Percentiles rank a stretch among this genome's conserved stretches.
Evolutionary conservation across 108 stramenopile genomes (phyloP).

Genomic region (Fragilariopsis cylindrus): DNA sequence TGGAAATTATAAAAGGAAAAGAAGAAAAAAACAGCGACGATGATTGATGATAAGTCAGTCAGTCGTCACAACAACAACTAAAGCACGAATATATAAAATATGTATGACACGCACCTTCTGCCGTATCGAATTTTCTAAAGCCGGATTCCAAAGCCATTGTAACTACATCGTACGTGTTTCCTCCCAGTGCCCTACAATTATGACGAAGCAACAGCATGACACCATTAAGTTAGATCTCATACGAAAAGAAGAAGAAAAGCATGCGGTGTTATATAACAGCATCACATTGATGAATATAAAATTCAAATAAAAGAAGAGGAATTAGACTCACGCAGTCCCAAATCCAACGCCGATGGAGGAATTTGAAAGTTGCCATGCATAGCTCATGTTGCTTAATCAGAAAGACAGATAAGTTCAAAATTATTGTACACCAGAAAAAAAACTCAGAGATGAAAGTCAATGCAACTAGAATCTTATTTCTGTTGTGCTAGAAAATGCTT

Average conservation of each 20-base stretch:
- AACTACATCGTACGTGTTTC: slow-evolving; percentile 31
- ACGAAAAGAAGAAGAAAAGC: neutral
- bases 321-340: slow-evolving; percentile 37
- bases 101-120: slow-evolving; percentile 21
- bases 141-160: slow-evolving; percentile 45
- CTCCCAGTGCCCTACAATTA: slow-evolving; percentile 29
- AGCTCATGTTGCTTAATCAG: too few species aligned
- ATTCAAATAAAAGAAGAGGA: neutral
- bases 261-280: neutral
- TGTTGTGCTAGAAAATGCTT: too few species aligned
- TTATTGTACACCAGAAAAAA: too few species aligned
- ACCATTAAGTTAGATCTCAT: neutral
- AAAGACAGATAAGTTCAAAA: too few species aligned
- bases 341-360: slow-evolving; percentile 42
- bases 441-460: too few species aligned
- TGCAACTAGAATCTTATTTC: too few species aligned
- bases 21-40: too few species aligned
- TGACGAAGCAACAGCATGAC: neutral
- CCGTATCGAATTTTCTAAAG: slow-evolving; percentile 57
- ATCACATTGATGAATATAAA: neutral
- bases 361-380: too few species aligned
- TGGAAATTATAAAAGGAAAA: too few species aligned
- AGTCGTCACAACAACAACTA: too few species aligned
- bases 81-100: too few species aligned
- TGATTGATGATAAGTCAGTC: too few species aligned